Percentiles rank a stretch among this genome's conserved stretches.
These are phyloP conservation scores for Dissophora globulifera DNA, from an alignment of 192 early-diverging fungal genomes.

Conservation along the genomic window DNA sequence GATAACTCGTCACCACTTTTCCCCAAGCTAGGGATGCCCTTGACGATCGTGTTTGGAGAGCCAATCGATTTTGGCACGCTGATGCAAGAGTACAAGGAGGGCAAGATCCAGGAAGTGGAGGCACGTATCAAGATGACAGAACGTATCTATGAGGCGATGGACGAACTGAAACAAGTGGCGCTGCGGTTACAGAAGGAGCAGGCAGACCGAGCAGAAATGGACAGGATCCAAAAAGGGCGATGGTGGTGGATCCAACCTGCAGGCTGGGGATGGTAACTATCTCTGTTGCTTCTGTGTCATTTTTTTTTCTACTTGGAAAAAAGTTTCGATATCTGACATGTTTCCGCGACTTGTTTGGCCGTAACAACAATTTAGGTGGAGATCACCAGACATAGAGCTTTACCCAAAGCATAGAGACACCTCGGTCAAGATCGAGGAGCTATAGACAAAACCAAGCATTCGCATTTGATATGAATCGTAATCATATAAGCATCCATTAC, in stretches of 20 bases:
- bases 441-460: slow-evolving; percentile 11
- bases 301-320: not conserved
- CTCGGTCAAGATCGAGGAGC: slow-evolving; percentile 35
- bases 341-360: not conserved
- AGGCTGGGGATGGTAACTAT: slow-evolving; percentile 52
- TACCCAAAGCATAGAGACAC: slow-evolving; percentile 28
- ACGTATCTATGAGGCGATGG: slow-evolving; percentile 57
- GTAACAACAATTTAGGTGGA: slow-evolving; percentile 39
- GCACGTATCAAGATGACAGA: slow-evolving; percentile 67
- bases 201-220: slow-evolving; percentile 9
- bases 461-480: no score
- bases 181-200: slow-evolving; percentile 38
- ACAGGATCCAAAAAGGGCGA: slow-evolving; percentile 23
- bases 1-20: slow-evolving; percentile 59
- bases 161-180: slow-evolving; percentile 50
- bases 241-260: slow-evolving; percentile 49
- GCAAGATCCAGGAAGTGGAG: slow-evolving; percentile 57
- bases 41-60: slow-evolving; percentile 78
- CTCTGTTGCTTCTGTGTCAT: not conserved
- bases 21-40: slow-evolving; percentile 61
- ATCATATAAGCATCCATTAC: no score
- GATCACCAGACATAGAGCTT: slow-evolving; percentile 25
- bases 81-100: slow-evolving; percentile 64
- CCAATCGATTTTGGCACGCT: slow-evolving; percentile 75
- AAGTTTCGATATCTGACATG: not conserved